Percentiles rank a stretch among this genome's conserved stretches.
Evolutionary conservation across 176 grass and related monocot genomes (phyloP).

Genomic region (Thalia dealbata): DNA sequence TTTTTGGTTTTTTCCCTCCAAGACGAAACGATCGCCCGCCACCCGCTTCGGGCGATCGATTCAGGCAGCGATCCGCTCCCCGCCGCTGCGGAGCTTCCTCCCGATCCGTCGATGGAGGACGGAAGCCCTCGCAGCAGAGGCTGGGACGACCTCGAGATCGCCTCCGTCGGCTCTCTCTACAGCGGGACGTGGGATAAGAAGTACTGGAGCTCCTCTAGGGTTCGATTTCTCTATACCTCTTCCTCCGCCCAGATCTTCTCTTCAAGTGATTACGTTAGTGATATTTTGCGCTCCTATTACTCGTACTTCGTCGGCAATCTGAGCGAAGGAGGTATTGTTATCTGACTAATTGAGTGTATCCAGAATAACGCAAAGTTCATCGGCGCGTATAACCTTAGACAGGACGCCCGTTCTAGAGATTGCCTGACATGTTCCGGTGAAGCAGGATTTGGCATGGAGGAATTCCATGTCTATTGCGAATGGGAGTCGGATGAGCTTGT

Average conservation of each 20-base stretch:
- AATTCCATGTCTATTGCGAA: neutral
- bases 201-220: constrained; percentile 92
- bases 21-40: neutral
- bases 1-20: neutral
- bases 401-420: too few species aligned
- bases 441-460: neutral
- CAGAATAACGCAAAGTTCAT: too few species aligned
- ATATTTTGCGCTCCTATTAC: too few species aligned
- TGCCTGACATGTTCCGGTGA: neutral
- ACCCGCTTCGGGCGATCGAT: neutral
- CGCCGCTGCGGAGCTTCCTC: neutral
- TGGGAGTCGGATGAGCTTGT: neutral
- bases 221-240: constrained; percentile 4
- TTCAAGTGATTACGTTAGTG: too few species aligned
- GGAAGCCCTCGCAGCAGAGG: neutral
- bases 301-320: too few species aligned
- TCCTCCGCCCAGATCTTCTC: neutral
- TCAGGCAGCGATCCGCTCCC: neutral
- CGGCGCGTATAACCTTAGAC: too few species aligned
- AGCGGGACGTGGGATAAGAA: constrained; percentile 60
- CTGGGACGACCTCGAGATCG: constrained; percentile 52
- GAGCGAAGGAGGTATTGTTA: too few species aligned
- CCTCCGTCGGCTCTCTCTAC: constrained; percentile 49
- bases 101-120: neutral
- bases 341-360: too few species aligned